Evolutionary conservation across 2,329 filamentous ascomycete species (phyloP).

Genomic region (Fusarium penzigii): DNA sequence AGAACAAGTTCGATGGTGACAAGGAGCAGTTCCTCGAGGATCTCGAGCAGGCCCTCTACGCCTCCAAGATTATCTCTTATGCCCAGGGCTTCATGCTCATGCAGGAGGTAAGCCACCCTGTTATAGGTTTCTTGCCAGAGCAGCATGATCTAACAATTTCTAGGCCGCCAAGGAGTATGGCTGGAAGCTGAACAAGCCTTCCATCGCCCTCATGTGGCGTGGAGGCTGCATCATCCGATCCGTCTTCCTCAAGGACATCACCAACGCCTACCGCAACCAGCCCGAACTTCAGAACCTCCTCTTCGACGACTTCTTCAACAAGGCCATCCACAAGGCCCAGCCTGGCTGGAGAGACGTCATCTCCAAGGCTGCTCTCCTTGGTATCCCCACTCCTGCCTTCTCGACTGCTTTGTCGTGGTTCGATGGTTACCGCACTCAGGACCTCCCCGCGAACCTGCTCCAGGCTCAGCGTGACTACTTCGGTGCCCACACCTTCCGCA

Average conservation of each 20-base stretch:
- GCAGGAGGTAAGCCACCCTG: conserved; percentile 71
- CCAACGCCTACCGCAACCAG: conserved; percentile 90
- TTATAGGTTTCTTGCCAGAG: neutral
- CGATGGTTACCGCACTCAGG: conserved; percentile 96
- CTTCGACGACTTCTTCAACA: conserved; percentile 99
- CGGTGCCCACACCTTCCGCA: conserved; percentile 85
- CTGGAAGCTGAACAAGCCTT: conserved; percentile 99
- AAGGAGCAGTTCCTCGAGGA: conserved; percentile 93
- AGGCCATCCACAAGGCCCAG: conserved; percentile 97
- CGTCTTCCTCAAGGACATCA: conserved; percentile 99
- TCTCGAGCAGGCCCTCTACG: conserved; percentile 97
- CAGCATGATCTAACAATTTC: conserved; percentile 2
- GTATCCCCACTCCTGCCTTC: conserved; percentile 96
- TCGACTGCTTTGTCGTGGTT: conserved; percentile 97
- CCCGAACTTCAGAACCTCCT: conserved; percentile 96
- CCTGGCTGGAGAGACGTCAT: conserved; percentile 89
- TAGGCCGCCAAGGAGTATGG: conserved; percentile 92
- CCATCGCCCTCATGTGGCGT: conserved; percentile 99
- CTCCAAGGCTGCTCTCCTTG: conserved; percentile 87
- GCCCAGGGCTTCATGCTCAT: conserved; percentile 99
- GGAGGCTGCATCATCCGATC: conserved; percentile 99
- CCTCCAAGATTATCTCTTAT: conserved; percentile 99
- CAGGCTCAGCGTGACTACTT: conserved; percentile 99
- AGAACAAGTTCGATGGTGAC: conserved; percentile 80
- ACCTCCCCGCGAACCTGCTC: conserved; percentile 96